These are phyloP conservation scores for Solanum chilense DNA, from an alignment of 257 asterid genomes.

Conservation along the genomic window DNA sequence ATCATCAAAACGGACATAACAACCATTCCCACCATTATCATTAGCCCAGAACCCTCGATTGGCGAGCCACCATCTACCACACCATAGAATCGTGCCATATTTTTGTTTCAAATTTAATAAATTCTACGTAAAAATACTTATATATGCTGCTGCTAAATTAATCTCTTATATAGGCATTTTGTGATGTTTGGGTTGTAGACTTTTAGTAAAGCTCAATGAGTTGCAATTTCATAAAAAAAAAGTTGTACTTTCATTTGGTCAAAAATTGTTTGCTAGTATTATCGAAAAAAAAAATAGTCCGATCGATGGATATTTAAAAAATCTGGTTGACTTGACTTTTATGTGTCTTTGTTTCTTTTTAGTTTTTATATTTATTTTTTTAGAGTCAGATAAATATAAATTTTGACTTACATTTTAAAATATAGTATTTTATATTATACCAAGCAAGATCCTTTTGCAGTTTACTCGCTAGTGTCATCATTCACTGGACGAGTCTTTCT, in stretches of 20 bases:
- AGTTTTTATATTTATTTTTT: too few species aligned
- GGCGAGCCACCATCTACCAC: not conserved
- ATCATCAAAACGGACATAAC: slow-evolving; percentile 4
- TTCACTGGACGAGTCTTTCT: too few species aligned
- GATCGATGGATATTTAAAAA: not conserved
- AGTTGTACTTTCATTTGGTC: not conserved
- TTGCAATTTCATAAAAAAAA: not conserved
- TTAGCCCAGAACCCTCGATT: not conserved
- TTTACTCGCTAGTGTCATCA: too few species aligned
- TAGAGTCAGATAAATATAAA: fast-evolving
- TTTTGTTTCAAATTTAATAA: not conserved
- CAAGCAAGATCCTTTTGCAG: too few species aligned
- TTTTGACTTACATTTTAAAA: not conserved
- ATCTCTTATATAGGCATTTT: not conserved
- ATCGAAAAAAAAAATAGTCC: not conserved
- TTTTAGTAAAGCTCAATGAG: not conserved
- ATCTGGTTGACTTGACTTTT: not conserved
- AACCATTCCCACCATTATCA: slow-evolving; percentile 9
- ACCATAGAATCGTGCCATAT: not conserved
- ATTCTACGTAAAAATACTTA: not conserved
- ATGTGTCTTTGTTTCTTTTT: not conserved
- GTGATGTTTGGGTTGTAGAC: not conserved
- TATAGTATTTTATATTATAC: too few species aligned
- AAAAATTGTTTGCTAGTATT: not conserved
- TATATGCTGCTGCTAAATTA: too few species aligned